phyloP scores from a whole-genome alignment of 768 basidiomycete species.

The Suillus clintonianus region DNA sequence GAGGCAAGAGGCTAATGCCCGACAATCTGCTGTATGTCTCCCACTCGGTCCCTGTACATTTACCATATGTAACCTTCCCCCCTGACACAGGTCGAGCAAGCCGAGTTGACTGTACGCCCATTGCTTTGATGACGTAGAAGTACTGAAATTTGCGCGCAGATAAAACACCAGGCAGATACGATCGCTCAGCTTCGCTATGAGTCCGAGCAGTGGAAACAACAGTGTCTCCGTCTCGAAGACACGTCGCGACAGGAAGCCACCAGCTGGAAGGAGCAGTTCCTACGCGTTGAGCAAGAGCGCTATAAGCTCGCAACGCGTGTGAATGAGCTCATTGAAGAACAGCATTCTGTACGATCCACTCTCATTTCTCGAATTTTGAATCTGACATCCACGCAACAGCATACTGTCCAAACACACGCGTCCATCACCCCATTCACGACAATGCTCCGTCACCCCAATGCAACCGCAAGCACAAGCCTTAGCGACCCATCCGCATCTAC shows the following conservation, averaged over 20 bases:
- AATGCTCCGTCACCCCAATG: constrained; percentile 23
- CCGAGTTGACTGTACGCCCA: constrained; percentile 52
- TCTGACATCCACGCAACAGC: constrained; percentile 5
- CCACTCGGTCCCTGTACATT: constrained; percentile 11
- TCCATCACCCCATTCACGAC: constrained; percentile 35
- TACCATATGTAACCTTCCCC: constrained; percentile 8
- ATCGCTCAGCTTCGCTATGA: constrained; percentile 66
- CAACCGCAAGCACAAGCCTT: constrained; percentile 2
- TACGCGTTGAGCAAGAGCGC: constrained; percentile 72
- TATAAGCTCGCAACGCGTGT: constrained; percentile 55
- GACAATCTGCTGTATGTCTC: constrained; percentile 51
- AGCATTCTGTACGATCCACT: constrained; percentile 41
- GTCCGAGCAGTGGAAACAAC: constrained; percentile 71
- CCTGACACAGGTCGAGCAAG: constrained; percentile 48
- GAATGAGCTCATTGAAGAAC: constrained; percentile 59
- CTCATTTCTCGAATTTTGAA: background rate
- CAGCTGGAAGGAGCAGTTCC: constrained; percentile 82
- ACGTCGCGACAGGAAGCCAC: constrained; percentile 49
- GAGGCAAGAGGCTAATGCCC: constrained; percentile 43
- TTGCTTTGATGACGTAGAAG: background rate
- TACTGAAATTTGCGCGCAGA: constrained; percentile 33
- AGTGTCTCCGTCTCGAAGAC: constrained; percentile 50
- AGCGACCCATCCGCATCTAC: constrained; percentile 33
- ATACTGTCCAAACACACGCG: constrained; percentile 13
- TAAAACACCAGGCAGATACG: constrained; percentile 59